Evolutionary conservation across 2,329 filamentous ascomycete genomes (phyloP).

Genomic region (Mariannaea sp.): DNA sequence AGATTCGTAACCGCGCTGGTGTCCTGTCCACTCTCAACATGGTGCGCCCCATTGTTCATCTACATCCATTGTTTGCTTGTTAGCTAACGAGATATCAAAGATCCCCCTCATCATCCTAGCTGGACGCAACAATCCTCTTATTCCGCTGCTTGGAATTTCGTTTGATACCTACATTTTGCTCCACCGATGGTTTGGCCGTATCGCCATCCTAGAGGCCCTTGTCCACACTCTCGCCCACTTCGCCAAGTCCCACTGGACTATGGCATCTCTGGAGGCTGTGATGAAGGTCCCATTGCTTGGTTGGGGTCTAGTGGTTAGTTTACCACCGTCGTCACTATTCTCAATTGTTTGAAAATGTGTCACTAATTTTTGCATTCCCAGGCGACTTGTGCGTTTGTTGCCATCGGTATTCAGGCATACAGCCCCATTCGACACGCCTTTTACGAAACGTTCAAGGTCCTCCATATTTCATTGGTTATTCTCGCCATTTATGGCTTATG

Average conservation of each 20-base stretch:
- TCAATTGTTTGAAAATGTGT: neutral
- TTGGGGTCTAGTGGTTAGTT: constrained; percentile 67
- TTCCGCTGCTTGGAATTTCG: constrained; percentile 71
- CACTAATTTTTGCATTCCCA: constrained; percentile 36
- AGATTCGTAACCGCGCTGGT: constrained; percentile 71
- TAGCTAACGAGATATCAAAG: constrained; percentile 32
- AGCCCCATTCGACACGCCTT: constrained; percentile 76
- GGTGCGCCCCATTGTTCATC: constrained; percentile 47
- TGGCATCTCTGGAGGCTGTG: constrained; percentile 42
- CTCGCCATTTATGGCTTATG: constrained; percentile 66
- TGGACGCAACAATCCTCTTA: constrained; percentile 78
- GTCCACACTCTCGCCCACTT: constrained; percentile 68
- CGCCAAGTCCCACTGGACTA: constrained; percentile 55
- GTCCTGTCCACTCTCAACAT: constrained; percentile 76
- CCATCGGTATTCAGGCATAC: constrained; percentile 69
- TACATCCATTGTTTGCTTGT: neutral
- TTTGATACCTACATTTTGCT: constrained; percentile 85
- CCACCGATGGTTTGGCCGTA: constrained; percentile 80
- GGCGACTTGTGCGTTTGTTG: constrained; percentile 64
- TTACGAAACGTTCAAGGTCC: constrained; percentile 76
- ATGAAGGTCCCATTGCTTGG: constrained; percentile 55
- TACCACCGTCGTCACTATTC: neutral
- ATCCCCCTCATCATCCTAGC: constrained; percentile 75
- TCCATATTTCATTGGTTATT: constrained; percentile 69
- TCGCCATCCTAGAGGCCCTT: constrained; percentile 71